Evolutionary conservation across 768 basidiomycete species (phyloP).

Genomic region (Suillus ampliporus): DNA sequence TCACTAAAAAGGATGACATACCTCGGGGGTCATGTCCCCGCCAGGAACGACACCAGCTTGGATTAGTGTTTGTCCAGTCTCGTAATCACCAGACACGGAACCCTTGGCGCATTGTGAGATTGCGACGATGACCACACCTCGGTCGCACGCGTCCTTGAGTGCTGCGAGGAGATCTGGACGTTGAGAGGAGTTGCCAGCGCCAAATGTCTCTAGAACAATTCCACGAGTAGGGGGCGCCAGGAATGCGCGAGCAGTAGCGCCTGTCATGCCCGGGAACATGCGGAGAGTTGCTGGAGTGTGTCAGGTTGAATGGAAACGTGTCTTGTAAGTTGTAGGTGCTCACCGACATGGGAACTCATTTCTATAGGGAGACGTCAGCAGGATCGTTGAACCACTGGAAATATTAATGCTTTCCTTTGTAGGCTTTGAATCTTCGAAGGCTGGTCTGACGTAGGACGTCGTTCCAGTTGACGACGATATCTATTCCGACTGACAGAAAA

Average conservation of each 20-base stretch:
- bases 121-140: constrained; percentile 87
- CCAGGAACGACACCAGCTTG: constrained; percentile 83
- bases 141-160: constrained; percentile 79
- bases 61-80: constrained; percentile 73
- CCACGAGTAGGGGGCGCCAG: constrained; percentile 76
- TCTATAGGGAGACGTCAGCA: constrained; percentile 46
- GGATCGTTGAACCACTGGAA: neutral
- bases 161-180: constrained; percentile 75
- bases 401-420: constrained; percentile 60
- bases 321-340: constrained; percentile 27
- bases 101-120: constrained; percentile 92
- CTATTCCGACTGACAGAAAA: constrained; percentile 73
- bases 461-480: constrained; percentile 89
- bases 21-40: constrained; percentile 96
- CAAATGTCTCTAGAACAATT: constrained; percentile 90
- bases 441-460: constrained; percentile 85
- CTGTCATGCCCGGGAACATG: constrained; percentile 87
- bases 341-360: constrained; percentile 84
- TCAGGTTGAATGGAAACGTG: constrained; percentile 22
- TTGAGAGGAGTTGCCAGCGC: constrained; percentile 92
- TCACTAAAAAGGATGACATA: constrained; percentile 33
- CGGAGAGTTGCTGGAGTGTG: constrained; percentile 70
- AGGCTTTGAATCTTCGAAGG: constrained; percentile 76
- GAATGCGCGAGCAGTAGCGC: constrained; percentile 75
- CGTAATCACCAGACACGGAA: constrained; percentile 83